Evolutionary conservation across 495 filamentous ascomycete species (phyloP).

Genomic region (Pyrenula aspistea): DNA sequence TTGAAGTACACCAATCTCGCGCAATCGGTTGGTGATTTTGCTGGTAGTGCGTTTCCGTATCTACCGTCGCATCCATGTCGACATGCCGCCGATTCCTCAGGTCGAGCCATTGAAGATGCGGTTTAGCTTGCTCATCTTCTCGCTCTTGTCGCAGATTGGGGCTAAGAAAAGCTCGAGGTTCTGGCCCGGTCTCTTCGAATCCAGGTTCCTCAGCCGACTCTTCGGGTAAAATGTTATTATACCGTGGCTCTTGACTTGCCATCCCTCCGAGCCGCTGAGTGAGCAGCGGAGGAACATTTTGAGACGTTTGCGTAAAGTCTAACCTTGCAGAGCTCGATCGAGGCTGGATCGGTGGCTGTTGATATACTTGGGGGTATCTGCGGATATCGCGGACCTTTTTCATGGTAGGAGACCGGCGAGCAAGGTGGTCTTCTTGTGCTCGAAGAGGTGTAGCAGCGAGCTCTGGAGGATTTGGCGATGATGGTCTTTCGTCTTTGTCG

Average conservation of each 20-base stretch:
- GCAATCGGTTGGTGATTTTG: constrained; percentile 38
- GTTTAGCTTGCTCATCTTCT: constrained; percentile 1
- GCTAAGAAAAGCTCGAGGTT: constrained; percentile 14
- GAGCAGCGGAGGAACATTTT: background rate
- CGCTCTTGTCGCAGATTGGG: constrained; percentile 6
- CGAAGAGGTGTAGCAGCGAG: constrained; percentile 11
- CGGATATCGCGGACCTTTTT: constrained; percentile 10
- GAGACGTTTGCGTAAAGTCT: constrained; percentile 5
- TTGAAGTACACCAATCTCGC: constrained; percentile 48
- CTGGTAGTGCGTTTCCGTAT: constrained; percentile 39
- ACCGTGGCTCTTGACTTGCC: background rate
- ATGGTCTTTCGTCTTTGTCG: background rate
- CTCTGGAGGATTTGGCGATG: constrained; percentile 6
- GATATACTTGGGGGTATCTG: constrained; percentile 21
- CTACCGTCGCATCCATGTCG: constrained; percentile 19
- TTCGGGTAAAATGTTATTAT: constrained; percentile 1
- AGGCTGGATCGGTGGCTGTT: constrained; percentile 22
- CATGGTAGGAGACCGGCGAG: constrained; percentile 15
- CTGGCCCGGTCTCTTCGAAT: constrained; percentile 16
- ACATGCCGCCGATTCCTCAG: constrained; percentile 18
- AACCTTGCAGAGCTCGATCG: constrained; percentile 21
- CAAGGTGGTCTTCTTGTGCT: constrained; percentile 7
- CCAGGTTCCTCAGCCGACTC: constrained; percentile 12
- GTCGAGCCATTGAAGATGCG: constrained; percentile 7
- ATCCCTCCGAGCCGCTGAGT: background rate